Evolutionary conservation across 208 protist genomes (phyloP), one percentile per base, ranked within the genome.

Genomic region (Angomonas deanei): DNA sequence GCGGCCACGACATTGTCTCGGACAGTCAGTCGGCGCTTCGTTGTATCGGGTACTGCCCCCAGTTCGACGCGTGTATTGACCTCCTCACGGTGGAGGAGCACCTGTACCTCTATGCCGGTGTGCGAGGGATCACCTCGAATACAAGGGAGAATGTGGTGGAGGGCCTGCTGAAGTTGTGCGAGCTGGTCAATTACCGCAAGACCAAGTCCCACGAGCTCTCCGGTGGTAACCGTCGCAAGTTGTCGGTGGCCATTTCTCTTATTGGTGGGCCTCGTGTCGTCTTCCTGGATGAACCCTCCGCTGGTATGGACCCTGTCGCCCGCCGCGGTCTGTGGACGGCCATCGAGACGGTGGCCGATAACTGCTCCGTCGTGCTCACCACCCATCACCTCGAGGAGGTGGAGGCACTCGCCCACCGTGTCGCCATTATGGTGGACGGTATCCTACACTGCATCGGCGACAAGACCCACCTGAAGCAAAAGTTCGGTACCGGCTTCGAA

Each of bases 361-460:
- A 79, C 64, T 92, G 85, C 74, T 74, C 85, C n/a, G 70, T 92
- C 23, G 82, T 92, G 56, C 67, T 98, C 30, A 97, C 93, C 26
- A 97, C 93, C 31, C 94, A 98, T 53, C 88, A 95, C 53, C 72
- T 98, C 71, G 91, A 96, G 59, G 94, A 98, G 78, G 82, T 87
- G 57, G 91, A 97, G 66, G 89, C 88, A 0, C 71, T 98, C 10
- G 83, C 81, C 28, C 54, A 84, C 56, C 74, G 86, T 28, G 74
- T 97, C 0, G 89, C 78, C 27, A 97, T 98, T 23, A 97, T 98
- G 81, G 78, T 80, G 28, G 73, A 91, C 58, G 96, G 94, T 32
- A 68, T 61, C n/a, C 62, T 98, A 23, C 75, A 74, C 8, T 96
- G 89, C 65, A 68, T 97, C 28, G 96, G 96, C 21, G 79, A 77